Evolutionary conservation across 2,329 filamentous ascomycete genomes (phyloP), one percentile per base, ranked within the genome.

Genomic region (Arthrobotrys sinensis): DNA sequence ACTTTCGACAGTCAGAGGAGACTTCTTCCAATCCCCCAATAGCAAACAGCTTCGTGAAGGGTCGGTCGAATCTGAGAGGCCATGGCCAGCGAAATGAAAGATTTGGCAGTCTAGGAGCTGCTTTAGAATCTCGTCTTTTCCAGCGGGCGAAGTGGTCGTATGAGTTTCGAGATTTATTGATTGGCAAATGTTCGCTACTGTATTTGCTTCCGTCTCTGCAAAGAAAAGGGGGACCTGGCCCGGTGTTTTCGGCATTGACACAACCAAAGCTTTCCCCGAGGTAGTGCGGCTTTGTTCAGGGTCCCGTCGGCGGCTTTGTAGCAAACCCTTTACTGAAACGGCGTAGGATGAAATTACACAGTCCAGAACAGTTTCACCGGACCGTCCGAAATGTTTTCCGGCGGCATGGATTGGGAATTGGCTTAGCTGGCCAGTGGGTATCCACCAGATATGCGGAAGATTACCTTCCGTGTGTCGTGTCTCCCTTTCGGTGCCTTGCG

Each of bases 1-100:
- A 2, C 24, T 62, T 24, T 24, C 46, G 8, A 66, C 66, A 0
- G 73, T 71, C 3, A 77, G 38, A 11, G 57, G 65, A 0, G 46
- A 52, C 4, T 16, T 62, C 45, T 36, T 24, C 73, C 66, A 70
- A 46, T 77, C 73, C 1, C 66, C 19, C 14, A 84, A 80, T 1
- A 84, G 79, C 1, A 85, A 73, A 50, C 16, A 64, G 76, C 84
- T 85, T 52, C 80, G 76, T 5, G 82, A 83, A 0, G 85, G 84
- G 6, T 85, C 82, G 0, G 3, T 2, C 0, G 24, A 3, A 66
- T 85, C 67, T 0, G 82, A 79, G 0, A 28, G 1, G 0, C 84
- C 85, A 66, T 86, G 85, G 5, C 85, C 84, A 0, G 85, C 85
- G 64, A 87, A 87, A 75, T 86, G 85, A 70, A 86, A 85, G 3